Conservation (phyloP, 225 moss, liverwort and hornwort genomes). For the Pseudisothecium myosuroides region DNA sequence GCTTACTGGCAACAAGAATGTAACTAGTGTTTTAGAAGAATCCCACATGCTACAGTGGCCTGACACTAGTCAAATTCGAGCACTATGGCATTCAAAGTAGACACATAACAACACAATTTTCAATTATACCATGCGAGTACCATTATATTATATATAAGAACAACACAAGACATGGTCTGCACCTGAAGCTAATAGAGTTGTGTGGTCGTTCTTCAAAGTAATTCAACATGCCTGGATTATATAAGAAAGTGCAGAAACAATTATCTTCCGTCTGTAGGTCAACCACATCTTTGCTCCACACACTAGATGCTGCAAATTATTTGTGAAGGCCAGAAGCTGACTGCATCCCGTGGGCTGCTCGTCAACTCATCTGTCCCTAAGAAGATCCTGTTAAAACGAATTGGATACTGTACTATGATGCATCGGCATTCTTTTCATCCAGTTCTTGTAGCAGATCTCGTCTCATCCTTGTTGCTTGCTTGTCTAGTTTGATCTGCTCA, state of each 20-base stretch:
- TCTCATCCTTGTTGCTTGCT: slow-evolving; percentile 28
- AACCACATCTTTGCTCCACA: neutral
- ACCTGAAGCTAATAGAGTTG: neutral
- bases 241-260: neutral
- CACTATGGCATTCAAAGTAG: neutral
- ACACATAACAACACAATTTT: neutral
- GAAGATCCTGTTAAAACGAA: neutral
- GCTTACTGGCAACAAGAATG: neutral
- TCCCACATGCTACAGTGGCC: neutral
- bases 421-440: slow-evolving; percentile 20
- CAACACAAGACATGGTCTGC: neutral
- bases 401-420: slow-evolving; percentile 1
- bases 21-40: neutral
- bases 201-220: neutral
- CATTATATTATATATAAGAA: neutral
- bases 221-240: neutral
- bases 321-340: neutral
- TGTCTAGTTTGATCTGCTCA: slow-evolving; percentile 44
- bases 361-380: neutral
- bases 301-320: neutral
- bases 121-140: neutral
- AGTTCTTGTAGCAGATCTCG: slow-evolving; percentile 34
- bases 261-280: neutral
- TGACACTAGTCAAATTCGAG: neutral
- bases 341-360: neutral